Evolutionary conservation across 345 rosid genomes (phyloP).

Genomic region (Aquilaria malaccensis): DNA sequence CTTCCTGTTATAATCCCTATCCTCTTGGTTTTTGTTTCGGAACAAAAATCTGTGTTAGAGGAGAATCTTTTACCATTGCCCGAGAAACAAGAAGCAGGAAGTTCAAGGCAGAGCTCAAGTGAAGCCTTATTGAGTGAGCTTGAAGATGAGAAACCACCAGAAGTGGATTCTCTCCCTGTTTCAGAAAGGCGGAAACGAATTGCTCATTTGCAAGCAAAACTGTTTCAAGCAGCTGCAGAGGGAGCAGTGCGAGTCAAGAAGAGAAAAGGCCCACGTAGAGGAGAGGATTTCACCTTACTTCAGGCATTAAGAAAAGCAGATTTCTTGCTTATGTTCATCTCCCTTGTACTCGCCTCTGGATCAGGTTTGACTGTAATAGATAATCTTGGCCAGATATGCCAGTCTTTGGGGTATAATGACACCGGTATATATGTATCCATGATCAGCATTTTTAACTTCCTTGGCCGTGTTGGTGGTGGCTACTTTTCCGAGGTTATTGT

Average conservation of each 20-base stretch:
- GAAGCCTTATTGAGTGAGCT: slow-evolving; percentile 65
- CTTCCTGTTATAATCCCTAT: slow-evolving; percentile 54
- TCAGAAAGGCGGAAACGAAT: slow-evolving; percentile 43
- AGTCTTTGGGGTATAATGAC: slow-evolving; percentile 54
- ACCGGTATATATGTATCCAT: slow-evolving; percentile 64
- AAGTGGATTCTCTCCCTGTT: slow-evolving; percentile 46
- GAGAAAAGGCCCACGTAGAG: slow-evolving; percentile 59
- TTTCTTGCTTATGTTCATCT: slow-evolving; percentile 70
- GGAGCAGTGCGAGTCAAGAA: slow-evolving; percentile 56
- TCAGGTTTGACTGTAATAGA: slow-evolving; percentile 82
- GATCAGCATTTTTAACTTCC: slow-evolving; percentile 87
- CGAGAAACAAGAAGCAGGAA: slow-evolving; percentile 25
- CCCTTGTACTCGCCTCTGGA: slow-evolving; percentile 64
- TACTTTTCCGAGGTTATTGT: slow-evolving; percentile 77
- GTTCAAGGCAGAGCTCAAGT: slow-evolving; percentile 15
- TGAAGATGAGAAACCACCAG: slow-evolving; percentile 48
- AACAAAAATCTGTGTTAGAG: slow-evolving; percentile 12
- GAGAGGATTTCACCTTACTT: slow-evolving; percentile 68
- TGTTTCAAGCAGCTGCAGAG: slow-evolving; percentile 53
- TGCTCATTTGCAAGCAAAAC: slow-evolving; percentile 45
- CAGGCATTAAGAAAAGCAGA: slow-evolving; percentile 68
- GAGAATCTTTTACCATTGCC: slow-evolving; percentile 26
- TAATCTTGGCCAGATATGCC: slow-evolving; percentile 77
- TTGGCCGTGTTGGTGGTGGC: slow-evolving; percentile 88
- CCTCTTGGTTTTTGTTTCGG: slow-evolving; percentile 27